phyloP scores from a whole-genome alignment of 306 rosid species.

The Ochetophila trinervis region DNA sequence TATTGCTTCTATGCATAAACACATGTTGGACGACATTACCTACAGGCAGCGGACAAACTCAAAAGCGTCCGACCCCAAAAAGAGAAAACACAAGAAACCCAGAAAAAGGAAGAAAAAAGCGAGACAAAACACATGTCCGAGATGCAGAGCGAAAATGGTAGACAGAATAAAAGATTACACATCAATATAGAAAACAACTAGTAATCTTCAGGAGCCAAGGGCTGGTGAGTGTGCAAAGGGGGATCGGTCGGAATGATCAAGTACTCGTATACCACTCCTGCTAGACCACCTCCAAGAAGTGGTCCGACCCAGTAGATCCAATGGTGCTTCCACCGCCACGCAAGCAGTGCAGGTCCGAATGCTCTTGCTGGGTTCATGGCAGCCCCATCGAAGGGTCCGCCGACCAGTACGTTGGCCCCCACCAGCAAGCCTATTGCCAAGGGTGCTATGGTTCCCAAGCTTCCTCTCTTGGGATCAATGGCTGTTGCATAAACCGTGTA shows the following conservation, averaged over 20 bases:
- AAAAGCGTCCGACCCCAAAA: not conserved
- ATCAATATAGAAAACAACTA: constrained; percentile 17
- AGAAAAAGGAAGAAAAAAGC: constrained; percentile 4
- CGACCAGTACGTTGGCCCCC: constrained; percentile 83
- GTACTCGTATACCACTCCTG: constrained; percentile 73
- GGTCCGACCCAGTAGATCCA: constrained; percentile 99
- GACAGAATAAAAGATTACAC: not conserved
- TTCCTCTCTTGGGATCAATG: constrained; percentile 85
- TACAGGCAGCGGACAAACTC: constrained; percentile 19
- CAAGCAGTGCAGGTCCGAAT: constrained; percentile 88
- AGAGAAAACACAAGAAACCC: constrained; percentile 4
- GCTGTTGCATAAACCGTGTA: constrained; percentile 82
- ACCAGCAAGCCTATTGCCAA: constrained; percentile 76
- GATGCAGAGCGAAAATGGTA: not conserved
- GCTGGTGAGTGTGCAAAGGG: constrained; percentile 70
- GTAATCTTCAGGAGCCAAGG: constrained; percentile 93
- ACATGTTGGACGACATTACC: not conserved
- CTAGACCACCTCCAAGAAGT: constrained; percentile 75
- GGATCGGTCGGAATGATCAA: constrained; percentile 69
- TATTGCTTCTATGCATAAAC: constrained; percentile 31
- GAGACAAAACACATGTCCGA: constrained; percentile 11
- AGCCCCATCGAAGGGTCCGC: constrained; percentile 92
- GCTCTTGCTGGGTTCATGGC: constrained; percentile 96
- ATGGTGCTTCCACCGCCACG: constrained; percentile 85
- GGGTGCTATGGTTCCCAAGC: constrained; percentile 61